Conservation (phyloP, 495 filamentous ascomycete species). For the Physcia stellaris region DNA sequence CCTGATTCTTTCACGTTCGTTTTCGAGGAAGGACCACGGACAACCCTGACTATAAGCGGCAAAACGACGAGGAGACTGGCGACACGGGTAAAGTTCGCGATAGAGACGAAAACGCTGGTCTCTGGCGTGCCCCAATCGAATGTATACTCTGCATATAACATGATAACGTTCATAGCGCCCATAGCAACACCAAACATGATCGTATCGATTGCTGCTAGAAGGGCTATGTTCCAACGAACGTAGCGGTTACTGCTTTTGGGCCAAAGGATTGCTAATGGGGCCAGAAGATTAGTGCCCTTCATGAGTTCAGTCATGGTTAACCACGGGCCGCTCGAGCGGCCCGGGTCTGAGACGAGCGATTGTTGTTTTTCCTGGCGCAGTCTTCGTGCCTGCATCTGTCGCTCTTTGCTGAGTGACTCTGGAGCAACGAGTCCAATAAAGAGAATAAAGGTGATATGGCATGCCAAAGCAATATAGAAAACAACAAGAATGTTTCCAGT, state of each 20-base stretch:
- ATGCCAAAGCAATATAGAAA: constrained; percentile 65
- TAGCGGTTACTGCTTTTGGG: constrained; percentile 50
- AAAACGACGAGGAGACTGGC: constrained; percentile 58
- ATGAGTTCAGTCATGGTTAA: constrained; percentile 12
- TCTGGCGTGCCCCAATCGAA: constrained; percentile 75
- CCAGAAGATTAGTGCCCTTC: constrained; percentile 48
- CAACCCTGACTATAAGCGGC: constrained; percentile 53
- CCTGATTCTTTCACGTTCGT: constrained; percentile 43
- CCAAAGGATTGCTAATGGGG: constrained; percentile 63
- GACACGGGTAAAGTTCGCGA: constrained; percentile 63
- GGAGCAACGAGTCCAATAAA: constrained; percentile 59
- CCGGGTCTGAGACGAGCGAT: not conserved
- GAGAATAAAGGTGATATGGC: constrained; percentile 55
- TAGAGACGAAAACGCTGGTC: constrained; percentile 60
- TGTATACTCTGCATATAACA: constrained; percentile 64
- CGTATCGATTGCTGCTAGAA: constrained; percentile 68
- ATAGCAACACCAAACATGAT: constrained; percentile 69
- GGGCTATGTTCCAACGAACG: constrained; percentile 63
- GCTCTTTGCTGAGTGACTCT: constrained; percentile 61
- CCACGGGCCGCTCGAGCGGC: constrained; percentile 3
- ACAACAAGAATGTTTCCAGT: constrained; percentile 55
- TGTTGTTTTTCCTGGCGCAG: constrained; percentile 33
- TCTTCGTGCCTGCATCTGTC: constrained; percentile 53
- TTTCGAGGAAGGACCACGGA: constrained; percentile 35
- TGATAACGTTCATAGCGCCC: constrained; percentile 60